A percentile compares a stretch with the other conserved stretches of the same genome.
Conservation (phyloP, 78 protist genomes). For the Chrysochromulina tobinii region DNA sequence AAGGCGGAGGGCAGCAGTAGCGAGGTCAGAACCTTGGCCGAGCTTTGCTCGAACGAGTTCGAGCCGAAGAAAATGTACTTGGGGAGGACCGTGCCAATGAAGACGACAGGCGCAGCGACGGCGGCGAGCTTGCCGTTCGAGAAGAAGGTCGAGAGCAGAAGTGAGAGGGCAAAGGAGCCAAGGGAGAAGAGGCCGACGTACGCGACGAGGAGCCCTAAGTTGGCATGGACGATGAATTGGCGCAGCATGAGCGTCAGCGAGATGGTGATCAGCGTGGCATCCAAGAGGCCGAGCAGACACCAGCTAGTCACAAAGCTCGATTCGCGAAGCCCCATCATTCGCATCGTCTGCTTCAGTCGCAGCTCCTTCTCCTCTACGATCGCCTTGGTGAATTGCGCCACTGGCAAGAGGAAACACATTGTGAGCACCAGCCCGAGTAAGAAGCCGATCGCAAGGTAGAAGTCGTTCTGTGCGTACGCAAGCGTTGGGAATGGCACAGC, state of each 20-base stretch:
- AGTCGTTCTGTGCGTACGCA: neutral
- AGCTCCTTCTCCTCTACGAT: conserved; percentile 23
- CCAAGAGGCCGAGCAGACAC: neutral
- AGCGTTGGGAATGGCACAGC: neutral
- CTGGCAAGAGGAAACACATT: neutral
- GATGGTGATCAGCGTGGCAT: neutral
- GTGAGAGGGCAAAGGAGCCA: neutral
- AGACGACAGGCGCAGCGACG: neutral
- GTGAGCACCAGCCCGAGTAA: neutral
- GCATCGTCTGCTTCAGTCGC: neutral
- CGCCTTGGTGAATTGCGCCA: neutral
- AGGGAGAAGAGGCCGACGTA: neutral
- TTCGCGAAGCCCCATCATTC: neutral
- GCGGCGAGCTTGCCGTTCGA: neutral
- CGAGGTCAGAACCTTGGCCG: neutral
- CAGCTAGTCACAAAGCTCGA: neutral
- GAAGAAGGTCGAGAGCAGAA: neutral
- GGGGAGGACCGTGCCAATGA: neutral
- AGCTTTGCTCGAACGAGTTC: neutral
- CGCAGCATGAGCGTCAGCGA: neutral
- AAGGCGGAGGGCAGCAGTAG: conserved; percentile 8
- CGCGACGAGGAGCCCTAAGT: neutral
- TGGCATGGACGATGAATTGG: neutral
- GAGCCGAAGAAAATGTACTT: neutral
- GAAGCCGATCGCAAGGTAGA: conserved; percentile 10